Conservation (phyloP, 2,329 filamentous ascomycete genomes). For the Xylariomycetidae sp. region DNA sequence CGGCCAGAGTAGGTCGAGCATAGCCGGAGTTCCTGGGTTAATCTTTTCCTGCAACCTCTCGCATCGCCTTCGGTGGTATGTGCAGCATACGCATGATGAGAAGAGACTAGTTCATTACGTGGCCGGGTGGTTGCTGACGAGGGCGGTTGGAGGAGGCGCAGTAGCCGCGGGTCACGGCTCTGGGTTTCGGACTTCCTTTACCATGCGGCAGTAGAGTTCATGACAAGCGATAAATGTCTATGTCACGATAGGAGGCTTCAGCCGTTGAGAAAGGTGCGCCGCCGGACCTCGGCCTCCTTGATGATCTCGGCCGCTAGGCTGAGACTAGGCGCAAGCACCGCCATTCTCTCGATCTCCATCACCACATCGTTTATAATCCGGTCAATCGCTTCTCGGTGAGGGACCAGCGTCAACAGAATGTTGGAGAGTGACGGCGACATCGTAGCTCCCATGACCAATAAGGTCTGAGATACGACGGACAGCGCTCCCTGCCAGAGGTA, state of each 20-base stretch:
- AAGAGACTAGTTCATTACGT: too few species aligned
- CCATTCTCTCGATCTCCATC: slow-evolving; percentile 68
- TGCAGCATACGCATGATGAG: too few species aligned
- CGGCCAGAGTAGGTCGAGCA: slow-evolving; percentile 15
- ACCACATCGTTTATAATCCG: slow-evolving; percentile 75
- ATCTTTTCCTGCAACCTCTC: slow-evolving; percentile 11
- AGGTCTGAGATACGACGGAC: slow-evolving; percentile 75
- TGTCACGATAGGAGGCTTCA: slow-evolving; percentile 26
- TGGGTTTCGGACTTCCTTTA: too few species aligned
- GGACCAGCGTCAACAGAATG: slow-evolving; percentile 55
- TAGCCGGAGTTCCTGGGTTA: slow-evolving; percentile 15
- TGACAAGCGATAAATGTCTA: background rate
- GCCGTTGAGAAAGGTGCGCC: slow-evolving; percentile 57
- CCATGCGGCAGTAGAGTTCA: background rate
- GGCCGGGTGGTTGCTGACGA: too few species aligned
- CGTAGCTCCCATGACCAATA: slow-evolving; percentile 79
- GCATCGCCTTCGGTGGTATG: too few species aligned
- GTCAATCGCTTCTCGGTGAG: slow-evolving; percentile 60
- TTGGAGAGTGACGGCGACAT: slow-evolving; percentile 69
- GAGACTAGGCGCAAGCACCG: slow-evolving; percentile 71
- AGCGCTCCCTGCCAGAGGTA: slow-evolving; percentile 83
- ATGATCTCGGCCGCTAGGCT: slow-evolving; percentile 75
- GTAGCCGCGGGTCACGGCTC: too few species aligned
- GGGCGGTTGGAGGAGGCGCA: too few species aligned
- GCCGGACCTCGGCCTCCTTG: slow-evolving; percentile 69